These are phyloP conservation scores for Ogataea naganishii DNA, from an alignment of 805 yeast genomes.

Conservation along the genomic window DNA sequence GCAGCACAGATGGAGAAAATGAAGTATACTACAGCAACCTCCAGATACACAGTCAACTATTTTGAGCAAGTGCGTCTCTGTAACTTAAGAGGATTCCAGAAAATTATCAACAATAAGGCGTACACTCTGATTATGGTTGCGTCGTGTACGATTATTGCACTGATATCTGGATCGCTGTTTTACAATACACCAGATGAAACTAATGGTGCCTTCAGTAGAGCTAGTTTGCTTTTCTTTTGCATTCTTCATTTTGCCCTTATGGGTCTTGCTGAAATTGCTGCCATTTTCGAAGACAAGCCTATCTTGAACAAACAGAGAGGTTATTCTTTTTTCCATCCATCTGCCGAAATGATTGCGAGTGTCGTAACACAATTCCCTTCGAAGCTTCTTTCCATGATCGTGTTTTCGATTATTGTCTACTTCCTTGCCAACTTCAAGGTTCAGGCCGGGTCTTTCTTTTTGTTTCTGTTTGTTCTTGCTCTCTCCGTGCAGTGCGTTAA, in stretches of 20 bases:
- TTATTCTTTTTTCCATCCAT: conserved; percentile 52
- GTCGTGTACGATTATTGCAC: conserved; percentile 47
- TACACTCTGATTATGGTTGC: conserved; percentile 41
- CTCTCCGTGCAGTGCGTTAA: conserved; percentile 37
- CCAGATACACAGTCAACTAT: conserved; percentile 31
- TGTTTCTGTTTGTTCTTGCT: conserved; percentile 32
- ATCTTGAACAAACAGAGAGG: conserved; percentile 58
- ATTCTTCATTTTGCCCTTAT: conserved; percentile 52
- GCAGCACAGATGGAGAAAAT: conserved; percentile 27
- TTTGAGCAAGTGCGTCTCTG: conserved; percentile 43
- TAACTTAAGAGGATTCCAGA: conserved; percentile 43
- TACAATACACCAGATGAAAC: conserved; percentile 43
- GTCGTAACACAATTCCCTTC: conserved; percentile 50
- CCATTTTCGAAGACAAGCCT: conserved; percentile 51
- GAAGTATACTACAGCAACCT: conserved; percentile 29
- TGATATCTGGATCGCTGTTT: conserved; percentile 53
- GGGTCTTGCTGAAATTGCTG: conserved; percentile 52
- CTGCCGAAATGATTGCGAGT: conserved; percentile 55
- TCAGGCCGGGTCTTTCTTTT: conserved; percentile 49
- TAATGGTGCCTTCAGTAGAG: conserved; percentile 50
- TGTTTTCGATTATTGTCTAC: conserved; percentile 38
- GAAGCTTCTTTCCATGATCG: conserved; percentile 39
- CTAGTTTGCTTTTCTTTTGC: conserved; percentile 55
- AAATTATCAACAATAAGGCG: conserved; percentile 48
- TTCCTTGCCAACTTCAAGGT: conserved; percentile 44